These are phyloP conservation scores for Trichomonascaceae sp. DNA, from an alignment of 1,139 yeast species.

Conservation along the genomic window DNA sequence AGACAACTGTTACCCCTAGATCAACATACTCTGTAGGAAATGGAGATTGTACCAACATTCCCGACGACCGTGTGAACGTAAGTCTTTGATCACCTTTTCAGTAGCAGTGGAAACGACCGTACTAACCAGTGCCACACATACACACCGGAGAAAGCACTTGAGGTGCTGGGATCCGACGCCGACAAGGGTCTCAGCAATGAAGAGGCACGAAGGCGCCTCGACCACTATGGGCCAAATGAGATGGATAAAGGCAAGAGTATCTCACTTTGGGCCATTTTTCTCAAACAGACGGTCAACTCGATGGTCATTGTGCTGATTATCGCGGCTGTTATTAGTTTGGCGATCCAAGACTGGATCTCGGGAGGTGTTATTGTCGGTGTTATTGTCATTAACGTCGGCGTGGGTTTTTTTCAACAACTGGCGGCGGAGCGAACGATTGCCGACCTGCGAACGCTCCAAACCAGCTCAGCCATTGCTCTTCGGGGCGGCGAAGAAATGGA, in stretches of 20 bases:
- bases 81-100: too few species aligned
- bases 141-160: constrained; percentile 5
- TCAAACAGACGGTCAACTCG: constrained; percentile 67
- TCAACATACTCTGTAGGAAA: too few species aligned
- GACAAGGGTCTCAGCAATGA: constrained; percentile 36
- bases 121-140: not conserved
- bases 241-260: constrained; percentile 50
- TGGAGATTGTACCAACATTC: too few species aligned
- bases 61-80: too few species aligned
- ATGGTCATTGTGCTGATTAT: constrained; percentile 66
- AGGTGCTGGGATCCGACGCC: constrained; percentile 28
- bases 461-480: constrained; percentile 60
- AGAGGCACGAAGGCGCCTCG: constrained; percentile 27
- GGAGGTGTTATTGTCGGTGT: constrained; percentile 75
- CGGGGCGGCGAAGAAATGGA: constrained; percentile 50
- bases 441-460: constrained; percentile 50
- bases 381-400: constrained; percentile 48
- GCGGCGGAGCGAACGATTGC: constrained; percentile 78
- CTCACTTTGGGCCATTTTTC: constrained; percentile 42
- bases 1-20: too few species aligned
- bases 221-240: constrained; percentile 42
- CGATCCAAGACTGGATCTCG: constrained; percentile 67
- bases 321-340: constrained; percentile 64
- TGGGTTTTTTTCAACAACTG: constrained; percentile 60
- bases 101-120: too few species aligned